phyloP scores from a whole-genome alignment of 2,329 filamentous ascomycete genomes.

The Trichoderma koningii region DNA sequence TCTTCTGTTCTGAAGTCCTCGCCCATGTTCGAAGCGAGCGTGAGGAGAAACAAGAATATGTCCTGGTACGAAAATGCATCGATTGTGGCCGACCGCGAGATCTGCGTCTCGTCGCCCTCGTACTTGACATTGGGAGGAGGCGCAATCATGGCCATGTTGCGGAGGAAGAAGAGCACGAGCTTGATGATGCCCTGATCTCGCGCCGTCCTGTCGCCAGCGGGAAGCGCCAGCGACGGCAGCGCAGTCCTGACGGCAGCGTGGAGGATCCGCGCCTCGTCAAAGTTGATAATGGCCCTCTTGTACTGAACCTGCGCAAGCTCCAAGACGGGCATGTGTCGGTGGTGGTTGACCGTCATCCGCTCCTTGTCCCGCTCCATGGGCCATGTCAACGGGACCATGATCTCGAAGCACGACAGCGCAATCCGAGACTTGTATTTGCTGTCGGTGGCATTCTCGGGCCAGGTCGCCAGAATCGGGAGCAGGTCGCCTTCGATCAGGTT shows the following conservation, averaged over 20 bases:
- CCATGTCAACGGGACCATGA: slow-evolving; percentile 93
- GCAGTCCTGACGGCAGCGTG: slow-evolving; percentile 79
- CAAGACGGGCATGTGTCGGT: slow-evolving; percentile 86
- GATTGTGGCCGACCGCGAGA: slow-evolving; percentile 84
- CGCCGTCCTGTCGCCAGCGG: slow-evolving; percentile 71
- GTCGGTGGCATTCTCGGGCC: slow-evolving; percentile 71
- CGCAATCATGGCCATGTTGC: slow-evolving; percentile 84
- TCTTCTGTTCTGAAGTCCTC: slow-evolving; percentile 92
- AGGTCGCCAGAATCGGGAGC: slow-evolving; percentile 81
- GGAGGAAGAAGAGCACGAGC: slow-evolving; percentile 82
- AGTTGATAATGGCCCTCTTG: slow-evolving; percentile 85
- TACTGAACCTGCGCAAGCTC: slow-evolving; percentile 86
- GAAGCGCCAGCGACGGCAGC: slow-evolving; percentile 80
- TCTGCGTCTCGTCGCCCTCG: slow-evolving; percentile 86
- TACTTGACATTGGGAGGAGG: slow-evolving; percentile 71
- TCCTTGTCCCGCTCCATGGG: slow-evolving; percentile 78
- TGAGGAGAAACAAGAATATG: slow-evolving; percentile 81
- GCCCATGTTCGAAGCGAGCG: slow-evolving; percentile 86
- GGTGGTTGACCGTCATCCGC: slow-evolving; percentile 88
- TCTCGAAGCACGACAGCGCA: slow-evolving; percentile 82
- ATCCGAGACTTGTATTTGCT: slow-evolving; percentile 77
- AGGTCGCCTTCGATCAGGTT: slow-evolving; percentile 91
- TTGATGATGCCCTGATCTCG: slow-evolving; percentile 93
- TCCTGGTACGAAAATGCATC: slow-evolving; percentile 90
- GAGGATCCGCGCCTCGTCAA: slow-evolving; percentile 74